Conservation (phyloP, 176 grass and related monocot species). For the Elymus sibiricus region DNA sequence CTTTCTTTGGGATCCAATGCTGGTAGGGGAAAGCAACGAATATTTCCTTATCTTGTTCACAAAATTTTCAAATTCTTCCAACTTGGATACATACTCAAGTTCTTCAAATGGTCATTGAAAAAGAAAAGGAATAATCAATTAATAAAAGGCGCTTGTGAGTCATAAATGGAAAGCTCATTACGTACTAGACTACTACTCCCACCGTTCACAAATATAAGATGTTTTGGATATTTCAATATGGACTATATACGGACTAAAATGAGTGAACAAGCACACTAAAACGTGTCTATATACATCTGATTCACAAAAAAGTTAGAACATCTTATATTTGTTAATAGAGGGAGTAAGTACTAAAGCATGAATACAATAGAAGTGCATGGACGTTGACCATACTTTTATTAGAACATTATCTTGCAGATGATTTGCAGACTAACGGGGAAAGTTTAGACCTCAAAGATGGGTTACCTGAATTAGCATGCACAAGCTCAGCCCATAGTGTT, state of each 20-base stretch:
- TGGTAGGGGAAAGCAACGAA: conserved; percentile 56
- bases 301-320: too few species aligned
- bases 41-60: conserved; percentile 87
- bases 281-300: too few species aligned
- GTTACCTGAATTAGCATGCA: conserved; percentile 81
- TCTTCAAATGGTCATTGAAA: conserved; percentile 45
- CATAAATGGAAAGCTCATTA: conserved; percentile 1
- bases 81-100: conserved; percentile 80
- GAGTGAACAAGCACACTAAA: too few species aligned
- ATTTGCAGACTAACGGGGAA: background rate
- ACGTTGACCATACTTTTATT: background rate
- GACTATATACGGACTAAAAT: too few species aligned
- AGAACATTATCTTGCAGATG: background rate
- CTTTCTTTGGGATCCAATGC: conserved; percentile 47
- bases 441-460: conserved; percentile 5
- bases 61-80: conserved; percentile 95
- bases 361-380: background rate
- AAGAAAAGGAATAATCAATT: conserved; percentile 8
- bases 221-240: too few species aligned
- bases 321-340: too few species aligned
- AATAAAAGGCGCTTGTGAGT: background rate
- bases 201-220: too few species aligned
- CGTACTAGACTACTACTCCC: background rate
- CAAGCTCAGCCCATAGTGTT: conserved; percentile 84
- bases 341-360: background rate